Evolutionary conservation across 2,329 filamentous ascomycete genomes (phyloP).

Genomic region (Pyrenophora seminiperda): DNA sequence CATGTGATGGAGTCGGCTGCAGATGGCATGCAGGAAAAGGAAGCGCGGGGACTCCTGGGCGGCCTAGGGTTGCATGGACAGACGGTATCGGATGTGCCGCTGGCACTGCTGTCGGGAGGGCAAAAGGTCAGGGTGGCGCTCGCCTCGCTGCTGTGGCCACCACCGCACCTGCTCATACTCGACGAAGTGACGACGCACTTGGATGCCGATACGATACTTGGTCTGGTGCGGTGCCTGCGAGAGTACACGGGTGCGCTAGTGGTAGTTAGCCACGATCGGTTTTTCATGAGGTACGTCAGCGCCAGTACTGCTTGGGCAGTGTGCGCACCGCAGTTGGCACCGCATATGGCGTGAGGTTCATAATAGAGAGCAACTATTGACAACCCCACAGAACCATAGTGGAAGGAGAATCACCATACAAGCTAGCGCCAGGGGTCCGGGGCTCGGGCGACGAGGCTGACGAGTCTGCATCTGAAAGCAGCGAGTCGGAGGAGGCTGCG

Average conservation of each 20-base stretch:
- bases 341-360: neutral
- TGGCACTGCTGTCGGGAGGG: conserved; percentile 76
- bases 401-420: conserved; percentile 59
- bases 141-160: conserved; percentile 69
- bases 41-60: conserved; percentile 68
- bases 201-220: conserved; percentile 79
- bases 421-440: conserved; percentile 46
- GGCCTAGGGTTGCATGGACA: conserved; percentile 73
- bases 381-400: conserved; percentile 63
- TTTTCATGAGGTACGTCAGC: conserved; percentile 65
- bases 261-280: conserved; percentile 81
- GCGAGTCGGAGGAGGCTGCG: conserved; percentile 53
- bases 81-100: conserved; percentile 72
- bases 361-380: conserved; percentile 14
- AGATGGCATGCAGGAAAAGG: conserved; percentile 65
- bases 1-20: conserved; percentile 64
- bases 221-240: conserved; percentile 68
- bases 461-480: conserved; percentile 41
- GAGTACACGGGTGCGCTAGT: conserved; percentile 76
- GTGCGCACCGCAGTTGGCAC: neutral
- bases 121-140: conserved; percentile 71
- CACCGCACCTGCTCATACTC: conserved; percentile 74
- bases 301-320: neutral
- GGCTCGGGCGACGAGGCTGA: conserved; percentile 49
- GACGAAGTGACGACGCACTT: conserved; percentile 87